Evolutionary conservation across 108 stramenopile genomes (phyloP).

Genomic region (Nitzschia sp.): DNA sequence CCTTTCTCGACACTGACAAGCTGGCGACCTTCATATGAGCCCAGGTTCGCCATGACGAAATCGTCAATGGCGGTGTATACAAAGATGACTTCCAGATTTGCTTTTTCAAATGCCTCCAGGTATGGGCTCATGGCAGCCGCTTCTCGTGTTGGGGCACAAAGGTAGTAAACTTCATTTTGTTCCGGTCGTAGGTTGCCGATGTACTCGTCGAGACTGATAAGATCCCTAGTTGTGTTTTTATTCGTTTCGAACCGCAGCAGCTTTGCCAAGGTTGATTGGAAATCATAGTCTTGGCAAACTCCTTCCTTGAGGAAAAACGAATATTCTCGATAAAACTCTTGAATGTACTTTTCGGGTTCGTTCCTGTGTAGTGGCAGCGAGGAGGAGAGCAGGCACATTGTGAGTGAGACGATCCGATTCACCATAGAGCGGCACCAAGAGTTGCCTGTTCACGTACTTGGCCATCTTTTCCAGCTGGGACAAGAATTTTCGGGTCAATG

Average conservation of each 20-base stretch:
- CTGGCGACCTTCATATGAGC: slow-evolving; percentile 81
- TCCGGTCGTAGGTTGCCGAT: slow-evolving; percentile 88
- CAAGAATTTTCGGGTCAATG: slow-evolving; percentile 89
- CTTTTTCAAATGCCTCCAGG: slow-evolving; percentile 92
- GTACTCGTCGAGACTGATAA: slow-evolving; percentile 95
- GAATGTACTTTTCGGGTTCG: slow-evolving; percentile 85
- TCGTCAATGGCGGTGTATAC: slow-evolving; percentile 96
- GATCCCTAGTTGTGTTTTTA: slow-evolving; percentile 73
- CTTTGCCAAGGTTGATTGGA: slow-evolving; percentile 89
- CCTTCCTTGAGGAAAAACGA: slow-evolving; percentile 98
- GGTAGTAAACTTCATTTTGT: slow-evolving; percentile 97
- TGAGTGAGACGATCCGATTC: not conserved
- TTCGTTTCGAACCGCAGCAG: slow-evolving; percentile 94
- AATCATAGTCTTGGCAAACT: slow-evolving; percentile 87
- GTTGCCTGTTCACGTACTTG: slow-evolving; percentile 48
- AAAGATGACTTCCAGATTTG: slow-evolving; percentile 92
- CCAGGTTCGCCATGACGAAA: slow-evolving; percentile 97
- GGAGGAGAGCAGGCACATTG: not conserved
- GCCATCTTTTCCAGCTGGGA: slow-evolving; percentile 79
- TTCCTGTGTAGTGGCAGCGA: slow-evolving; percentile 68
- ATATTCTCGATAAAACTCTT: slow-evolving; percentile 93
- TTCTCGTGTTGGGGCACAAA: slow-evolving; percentile 93
- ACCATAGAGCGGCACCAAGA: too few species aligned
- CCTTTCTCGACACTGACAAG: slow-evolving; percentile 90
- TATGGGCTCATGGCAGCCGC: slow-evolving; percentile 94